Evolutionary conservation across 1,139 yeast species (phyloP), one percentile per base, ranked within the genome.

Genomic region (Blastobotrys proliferans): DNA sequence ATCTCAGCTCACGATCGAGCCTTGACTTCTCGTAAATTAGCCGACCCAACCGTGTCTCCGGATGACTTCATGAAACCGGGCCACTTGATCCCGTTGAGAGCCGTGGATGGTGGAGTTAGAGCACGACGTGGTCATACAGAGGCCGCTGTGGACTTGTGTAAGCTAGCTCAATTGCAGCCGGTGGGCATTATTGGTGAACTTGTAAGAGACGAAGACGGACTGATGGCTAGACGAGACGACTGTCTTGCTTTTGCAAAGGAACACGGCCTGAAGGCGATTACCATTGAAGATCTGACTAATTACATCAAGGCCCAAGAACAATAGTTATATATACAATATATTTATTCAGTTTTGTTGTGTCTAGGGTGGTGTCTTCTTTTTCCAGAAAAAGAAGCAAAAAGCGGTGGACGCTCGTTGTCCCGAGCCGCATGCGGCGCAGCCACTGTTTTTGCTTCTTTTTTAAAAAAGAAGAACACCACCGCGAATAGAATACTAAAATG

Each of bases 121-220:
- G 69, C 71, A 42, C 83, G 99, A 70, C 73, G 86, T 51, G 98
- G 99, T n/a, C 99, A 94, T 62, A 94, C 99, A 6, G 99, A 94
- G 67, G 97, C 98, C 8, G 90, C 90, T 25, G 95, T 92, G 10
- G 95, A 92, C 60, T 72, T 94, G 52, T 82, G 95, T 60, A 70
- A 71, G 56, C 71, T 90, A 58, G 74, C 92, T 2, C 90, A 88
- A 0, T 71, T 85, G 54, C 77, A 79, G 52, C 95, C 94, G 3
- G 97, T 90, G 2, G 95, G 86, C 8, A 94, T 85, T 32, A 92
- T 94, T 52, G 86, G 97, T 63, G 99, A 94, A 66, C 72, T 94
- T 57, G 97, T 94, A 24, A 77, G 85, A 50, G 97, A 90, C 55
- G 83, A 81, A 43, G 97, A 92, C 60, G 98, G 98, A 1, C 72